Percentiles rank a stretch among this genome's conserved stretches.
These are phyloP conservation scores for Ogataea salicorniae DNA, from an alignment of 805 yeast species.

Conservation along the genomic window DNA sequence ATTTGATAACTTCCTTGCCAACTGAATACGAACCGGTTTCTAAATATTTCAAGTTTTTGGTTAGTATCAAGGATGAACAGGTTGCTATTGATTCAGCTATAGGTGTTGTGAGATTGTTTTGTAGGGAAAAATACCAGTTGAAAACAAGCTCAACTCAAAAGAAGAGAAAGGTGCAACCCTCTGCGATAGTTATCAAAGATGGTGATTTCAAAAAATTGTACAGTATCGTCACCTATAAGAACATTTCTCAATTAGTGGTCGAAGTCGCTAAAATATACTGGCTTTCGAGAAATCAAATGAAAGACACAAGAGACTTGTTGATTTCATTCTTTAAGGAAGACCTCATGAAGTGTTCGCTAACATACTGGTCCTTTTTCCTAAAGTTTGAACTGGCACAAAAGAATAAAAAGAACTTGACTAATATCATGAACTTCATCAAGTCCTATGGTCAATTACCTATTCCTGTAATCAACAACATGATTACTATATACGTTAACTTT, in stretches of 20 bases:
- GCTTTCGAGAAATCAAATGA: constrained; percentile 17
- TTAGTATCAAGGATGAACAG: constrained; percentile 5
- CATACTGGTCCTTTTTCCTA: constrained; percentile 56
- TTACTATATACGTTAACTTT: constrained; percentile 35
- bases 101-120: constrained; percentile 11
- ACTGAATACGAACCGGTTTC: constrained; percentile 11
- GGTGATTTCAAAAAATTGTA: constrained; percentile 14
- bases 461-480: constrained; percentile 37
- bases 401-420: constrained; percentile 41
- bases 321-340: constrained; percentile 23
- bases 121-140: constrained; percentile 6
- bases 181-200: constrained; percentile 1
- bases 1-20: constrained; percentile 12
- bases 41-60: constrained; percentile 13
- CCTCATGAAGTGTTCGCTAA: constrained; percentile 34
- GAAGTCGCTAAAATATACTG: constrained; percentile 25
- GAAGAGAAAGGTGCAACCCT: constrained; percentile 2
- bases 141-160: constrained; percentile 3
- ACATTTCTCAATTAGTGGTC: constrained; percentile 24
- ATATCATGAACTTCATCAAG: constrained; percentile 42
- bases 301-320: constrained; percentile 23
- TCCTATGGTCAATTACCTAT: constrained; percentile 45
- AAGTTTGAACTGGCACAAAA: constrained; percentile 44
- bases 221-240: constrained; percentile 17
- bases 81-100: constrained; percentile 10